phyloP scores from a whole-genome alignment of 345 rosid genomes.

The Toxicodendron radicans region DNA sequence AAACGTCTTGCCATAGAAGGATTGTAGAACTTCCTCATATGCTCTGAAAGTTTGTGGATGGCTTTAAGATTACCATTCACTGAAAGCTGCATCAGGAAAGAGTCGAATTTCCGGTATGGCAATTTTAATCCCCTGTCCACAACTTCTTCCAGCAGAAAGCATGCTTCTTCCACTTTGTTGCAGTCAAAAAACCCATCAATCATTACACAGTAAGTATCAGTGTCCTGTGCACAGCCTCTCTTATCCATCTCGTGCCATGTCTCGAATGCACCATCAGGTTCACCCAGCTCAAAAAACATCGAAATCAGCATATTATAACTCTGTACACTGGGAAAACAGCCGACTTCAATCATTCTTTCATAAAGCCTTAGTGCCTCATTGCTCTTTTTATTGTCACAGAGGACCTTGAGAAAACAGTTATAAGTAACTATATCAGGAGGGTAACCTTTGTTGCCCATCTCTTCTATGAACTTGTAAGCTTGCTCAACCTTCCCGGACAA shows the following conservation, averaged over 20 bases:
- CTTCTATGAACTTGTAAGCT: constrained; percentile 78
- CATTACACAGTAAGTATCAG: constrained; percentile 80
- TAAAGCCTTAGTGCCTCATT: constrained; percentile 79
- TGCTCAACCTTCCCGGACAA: constrained; percentile 66
- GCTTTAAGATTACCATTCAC: constrained; percentile 61
- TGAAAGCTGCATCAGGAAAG: constrained; percentile 80
- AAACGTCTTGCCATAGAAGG: constrained; percentile 83
- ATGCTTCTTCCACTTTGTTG: constrained; percentile 65
- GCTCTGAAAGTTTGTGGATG: constrained; percentile 78
- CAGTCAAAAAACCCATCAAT: constrained; percentile 81
- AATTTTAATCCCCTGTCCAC: constrained; percentile 64
- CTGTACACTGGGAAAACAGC: constrained; percentile 82
- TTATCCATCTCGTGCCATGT: constrained; percentile 82
- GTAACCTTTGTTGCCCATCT: constrained; percentile 81
- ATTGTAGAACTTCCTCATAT: constrained; percentile 78
- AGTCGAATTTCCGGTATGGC: constrained; percentile 65
- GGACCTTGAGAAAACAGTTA: constrained; percentile 85
- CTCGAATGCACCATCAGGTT: constrained; percentile 68
- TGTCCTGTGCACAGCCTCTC: constrained; percentile 57
- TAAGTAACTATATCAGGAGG: constrained; percentile 89
- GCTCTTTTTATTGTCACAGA: constrained; percentile 59
- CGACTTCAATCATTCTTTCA: constrained; percentile 55
- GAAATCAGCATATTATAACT: constrained; percentile 81
- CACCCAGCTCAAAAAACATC: constrained; percentile 71
- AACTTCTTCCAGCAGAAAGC: constrained; percentile 68